Percentiles rank a stretch among this genome's conserved stretches.
phyloP scores from a whole-genome alignment of 345 rosid species.

The Reutealis trisperma region DNA sequence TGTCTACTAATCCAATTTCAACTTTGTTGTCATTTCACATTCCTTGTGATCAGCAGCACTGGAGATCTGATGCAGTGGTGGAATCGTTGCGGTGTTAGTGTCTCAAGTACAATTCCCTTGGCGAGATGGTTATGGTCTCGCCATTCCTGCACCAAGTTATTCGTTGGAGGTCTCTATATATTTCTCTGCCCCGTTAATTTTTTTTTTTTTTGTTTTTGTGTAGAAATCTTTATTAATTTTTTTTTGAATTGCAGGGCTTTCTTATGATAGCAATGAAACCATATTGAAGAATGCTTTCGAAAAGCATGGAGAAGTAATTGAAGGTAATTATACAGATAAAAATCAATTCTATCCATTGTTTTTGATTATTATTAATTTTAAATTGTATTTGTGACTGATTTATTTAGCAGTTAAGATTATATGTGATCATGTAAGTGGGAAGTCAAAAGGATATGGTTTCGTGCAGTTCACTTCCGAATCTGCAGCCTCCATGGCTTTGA shows the following conservation, averaged over 20 bases:
- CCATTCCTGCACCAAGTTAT: slow-evolving; percentile 43
- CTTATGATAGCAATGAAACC: slow-evolving; percentile 67
- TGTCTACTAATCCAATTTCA: too few species aligned
- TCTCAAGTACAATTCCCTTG: not conserved
- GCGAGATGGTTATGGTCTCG: slow-evolving; percentile 22
- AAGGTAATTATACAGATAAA: slow-evolving; percentile 30
- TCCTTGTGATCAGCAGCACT: too few species aligned
- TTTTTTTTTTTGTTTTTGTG: too few species aligned
- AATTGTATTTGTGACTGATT: slow-evolving; percentile 11
- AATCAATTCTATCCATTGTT: not conserved
- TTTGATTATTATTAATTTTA: not conserved
- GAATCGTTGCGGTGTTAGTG: not conserved
- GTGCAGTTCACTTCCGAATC: slow-evolving; percentile 55
- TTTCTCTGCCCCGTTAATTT: not conserved
- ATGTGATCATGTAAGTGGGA: slow-evolving; percentile 63
- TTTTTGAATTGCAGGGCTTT: slow-evolving; percentile 53
- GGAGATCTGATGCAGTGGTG: slow-evolving; percentile 27
- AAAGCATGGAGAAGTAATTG: slow-evolving; percentile 52
- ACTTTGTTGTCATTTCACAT: too few species aligned
- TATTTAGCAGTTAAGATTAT: slow-evolving; percentile 48
- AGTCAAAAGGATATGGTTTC: slow-evolving; percentile 81
- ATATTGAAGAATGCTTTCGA: slow-evolving; percentile 51
- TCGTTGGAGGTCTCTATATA: slow-evolving; percentile 53
- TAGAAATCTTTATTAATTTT: too few species aligned
- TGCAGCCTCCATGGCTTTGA: slow-evolving; percentile 57